Evolutionary conservation across 441 rosid genomes (phyloP), one percentile per base, ranked within the genome.

Genomic region (Gossypium lobatum): DNA sequence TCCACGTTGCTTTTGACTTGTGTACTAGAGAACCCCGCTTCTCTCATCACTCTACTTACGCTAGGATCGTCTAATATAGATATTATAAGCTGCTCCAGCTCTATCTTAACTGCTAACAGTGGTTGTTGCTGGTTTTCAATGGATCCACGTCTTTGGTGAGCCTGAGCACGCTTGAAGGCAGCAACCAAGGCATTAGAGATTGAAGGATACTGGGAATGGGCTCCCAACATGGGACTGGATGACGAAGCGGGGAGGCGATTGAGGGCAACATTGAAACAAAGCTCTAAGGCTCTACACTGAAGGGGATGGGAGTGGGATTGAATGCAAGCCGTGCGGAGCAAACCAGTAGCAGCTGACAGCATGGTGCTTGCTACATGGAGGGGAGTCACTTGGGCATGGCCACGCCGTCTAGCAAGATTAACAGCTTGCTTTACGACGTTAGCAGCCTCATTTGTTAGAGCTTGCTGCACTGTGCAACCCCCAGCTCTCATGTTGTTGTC

Each of bases 331-430:
- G 89, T 82, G 73, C 88, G 75, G 45, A 90, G 88, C 54, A 90
- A 75, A 50, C 91, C 90, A 0, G 87, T 76, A 16, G 89, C 72
- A 55, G 86, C 46, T 2, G 86, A 65, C 84, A 89, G 91, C 95
- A 89, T 86, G 74, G 91, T 84, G 87, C 78, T 84, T 28, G 95
- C 95, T 25, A 89, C 89, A 68, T 89, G 95, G 59, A 89, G 88
- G 14, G 95, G 95, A n/a, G 92, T 88, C 39, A 89, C 92, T 65
- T 89, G 95, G 50, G 91, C 90, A 74, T 89, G 95, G 58, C 95
- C 95, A 16, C 95, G 85, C 52, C 86, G 80, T 74, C 84, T 82
- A 37, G 92, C 95, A 6, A 90, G 82, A 2, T 78, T 83, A 69
- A 88, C 82, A 2, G 95, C 86, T 75, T 90, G 92, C 78, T 86